phyloP scores from a whole-genome alignment of 2,329 filamentous ascomycete species.

The Colletotrichum gigasporum region DNA sequence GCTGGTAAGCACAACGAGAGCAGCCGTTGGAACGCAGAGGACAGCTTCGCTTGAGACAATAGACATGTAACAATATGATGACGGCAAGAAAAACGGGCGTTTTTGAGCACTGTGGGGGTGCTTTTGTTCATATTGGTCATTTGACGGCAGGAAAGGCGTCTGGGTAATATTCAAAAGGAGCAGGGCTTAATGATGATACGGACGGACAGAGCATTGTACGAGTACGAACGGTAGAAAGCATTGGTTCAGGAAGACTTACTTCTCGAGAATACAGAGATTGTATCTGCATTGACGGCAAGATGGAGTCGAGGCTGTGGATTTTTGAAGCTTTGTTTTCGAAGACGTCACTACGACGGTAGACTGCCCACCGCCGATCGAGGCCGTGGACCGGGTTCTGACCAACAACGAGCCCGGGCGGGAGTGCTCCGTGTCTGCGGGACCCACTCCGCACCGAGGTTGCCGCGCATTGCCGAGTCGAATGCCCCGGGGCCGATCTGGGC shows the following conservation, averaged over 20 bases:
- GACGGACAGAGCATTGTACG: constrained; percentile 30
- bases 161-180: constrained; percentile 13
- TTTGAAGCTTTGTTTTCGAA: too few species aligned
- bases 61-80: constrained; percentile 15
- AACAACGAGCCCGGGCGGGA: neutral
- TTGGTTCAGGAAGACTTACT: constrained; percentile 11
- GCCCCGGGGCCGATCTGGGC: neutral
- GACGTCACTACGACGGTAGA: too few species aligned
- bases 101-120: constrained; percentile 5
- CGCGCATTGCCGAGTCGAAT: constrained; percentile 9
- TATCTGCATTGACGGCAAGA: neutral
- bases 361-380: too few species aligned
- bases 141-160: constrained; percentile 11
- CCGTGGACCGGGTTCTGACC: neutral
- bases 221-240: constrained; percentile 28
- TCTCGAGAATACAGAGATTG: constrained; percentile 17
- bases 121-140: constrained; percentile 18
- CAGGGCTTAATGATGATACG: constrained; percentile 30
- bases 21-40: constrained; percentile 50
- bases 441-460: constrained; percentile 2
- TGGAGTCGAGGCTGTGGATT: neutral
- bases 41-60: constrained; percentile 52
- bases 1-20: constrained; percentile 35
- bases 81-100: constrained; percentile 2
- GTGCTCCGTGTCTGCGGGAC: neutral